Evolutionary conservation across 306 rosid species (phyloP).

Genomic region (Abrus pulchellus): DNA sequence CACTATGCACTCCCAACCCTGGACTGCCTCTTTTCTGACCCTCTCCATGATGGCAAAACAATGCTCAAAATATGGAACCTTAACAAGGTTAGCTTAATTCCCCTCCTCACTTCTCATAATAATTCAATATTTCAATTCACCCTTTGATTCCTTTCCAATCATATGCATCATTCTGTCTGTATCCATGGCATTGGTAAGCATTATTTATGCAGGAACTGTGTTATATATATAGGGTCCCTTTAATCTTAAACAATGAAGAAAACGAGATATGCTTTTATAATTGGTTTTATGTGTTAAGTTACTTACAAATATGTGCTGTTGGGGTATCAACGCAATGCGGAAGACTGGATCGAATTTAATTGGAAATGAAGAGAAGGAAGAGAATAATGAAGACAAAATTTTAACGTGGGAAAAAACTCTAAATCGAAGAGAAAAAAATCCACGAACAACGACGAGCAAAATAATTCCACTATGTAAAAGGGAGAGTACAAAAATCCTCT

Average conservation of each 20-base stretch:
- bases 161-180: background rate
- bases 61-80: slow-evolving; percentile 98
- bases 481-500: no score
- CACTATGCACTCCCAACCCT: slow-evolving; percentile 86
- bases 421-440: no score
- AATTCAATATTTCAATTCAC: background rate
- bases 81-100: slow-evolving; percentile 64
- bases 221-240: background rate
- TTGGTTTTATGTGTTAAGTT: background rate
- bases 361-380: no score
- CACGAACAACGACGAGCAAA: no score
- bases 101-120: background rate
- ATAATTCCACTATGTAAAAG: no score
- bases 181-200: background rate
- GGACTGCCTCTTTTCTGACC: slow-evolving; percentile 86
- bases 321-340: no score
- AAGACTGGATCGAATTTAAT: no score
- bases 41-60: slow-evolving; percentile 91
- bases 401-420: no score
- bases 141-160: background rate
- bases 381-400: no score
- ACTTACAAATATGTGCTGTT: background rate
- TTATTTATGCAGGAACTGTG: background rate
- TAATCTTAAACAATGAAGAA: background rate
- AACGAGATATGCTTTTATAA: no score